Evolutionary conservation across 345 rosid species (phyloP).

Genomic region (Eutrema yunnanense): DNA sequence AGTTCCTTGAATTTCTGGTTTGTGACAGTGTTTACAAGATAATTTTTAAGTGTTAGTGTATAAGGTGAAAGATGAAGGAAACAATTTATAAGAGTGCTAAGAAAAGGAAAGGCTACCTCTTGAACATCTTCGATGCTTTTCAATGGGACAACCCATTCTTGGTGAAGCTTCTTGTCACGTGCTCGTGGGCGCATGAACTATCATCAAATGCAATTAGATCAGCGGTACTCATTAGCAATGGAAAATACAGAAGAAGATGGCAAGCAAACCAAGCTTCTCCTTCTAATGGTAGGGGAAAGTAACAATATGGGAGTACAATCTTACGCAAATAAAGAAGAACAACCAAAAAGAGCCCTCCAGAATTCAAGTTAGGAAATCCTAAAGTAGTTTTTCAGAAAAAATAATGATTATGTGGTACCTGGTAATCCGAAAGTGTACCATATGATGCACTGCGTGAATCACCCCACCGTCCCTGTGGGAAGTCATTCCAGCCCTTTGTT

Average conservation of each 20-base stretch:
- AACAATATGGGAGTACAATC: neutral
- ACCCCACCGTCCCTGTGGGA: constrained; percentile 89
- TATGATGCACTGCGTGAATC: constrained; percentile 87
- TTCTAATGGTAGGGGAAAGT: neutral
- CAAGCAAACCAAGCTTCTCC: neutral
- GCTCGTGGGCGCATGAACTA: constrained; percentile 47
- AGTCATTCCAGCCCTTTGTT: constrained; percentile 91
- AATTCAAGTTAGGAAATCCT: neutral
- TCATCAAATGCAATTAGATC: constrained; percentile 4
- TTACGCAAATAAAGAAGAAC: neutral
- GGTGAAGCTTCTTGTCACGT: constrained; percentile 84
- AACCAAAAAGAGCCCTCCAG: neutral
- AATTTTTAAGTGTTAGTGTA: constrained; percentile 10
- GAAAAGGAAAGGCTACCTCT: constrained; percentile 46
- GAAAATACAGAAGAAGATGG: neutral
- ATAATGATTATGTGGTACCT: constrained; percentile 38
- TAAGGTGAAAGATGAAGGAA: neutral
- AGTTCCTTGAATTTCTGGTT: constrained; percentile 74
- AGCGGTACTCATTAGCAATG: neutral
- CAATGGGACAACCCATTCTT: constrained; percentile 82
- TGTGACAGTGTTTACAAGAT: constrained; percentile 11
- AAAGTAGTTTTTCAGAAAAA: neutral
- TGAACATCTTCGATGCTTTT: constrained; percentile 63
- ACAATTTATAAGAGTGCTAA: neutral
- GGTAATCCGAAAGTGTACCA: constrained; percentile 76